These are phyloP conservation scores for Apiotrichum veenhuisii DNA, from an alignment of 1,284 basidiomycete species.

Conservation along the genomic window DNA sequence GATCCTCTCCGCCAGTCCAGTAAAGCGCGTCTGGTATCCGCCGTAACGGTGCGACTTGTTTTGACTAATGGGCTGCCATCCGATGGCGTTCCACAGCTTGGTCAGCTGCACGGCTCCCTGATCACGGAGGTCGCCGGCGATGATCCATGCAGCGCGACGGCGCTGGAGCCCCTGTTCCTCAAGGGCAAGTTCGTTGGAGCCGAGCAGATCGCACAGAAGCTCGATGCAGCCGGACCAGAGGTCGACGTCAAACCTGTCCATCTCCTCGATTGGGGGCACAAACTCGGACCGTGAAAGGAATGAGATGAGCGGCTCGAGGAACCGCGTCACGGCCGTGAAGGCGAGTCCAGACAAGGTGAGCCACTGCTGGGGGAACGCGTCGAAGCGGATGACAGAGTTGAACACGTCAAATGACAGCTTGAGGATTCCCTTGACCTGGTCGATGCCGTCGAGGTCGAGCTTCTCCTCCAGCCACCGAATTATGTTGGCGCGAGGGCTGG, in stretches of 20 bases:
- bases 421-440: constrained; percentile 69
- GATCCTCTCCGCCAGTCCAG: constrained; percentile 82
- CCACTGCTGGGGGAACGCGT: constrained; percentile 89
- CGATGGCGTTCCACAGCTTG: constrained; percentile 82
- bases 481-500: constrained; percentile 73
- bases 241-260: constrained; percentile 66
- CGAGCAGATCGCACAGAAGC: constrained; percentile 77
- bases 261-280: constrained; percentile 65
- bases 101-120: constrained; percentile 83
- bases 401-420: constrained; percentile 77
- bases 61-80: constrained; percentile 55
- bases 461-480: constrained; percentile 72
- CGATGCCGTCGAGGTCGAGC: constrained; percentile 78
- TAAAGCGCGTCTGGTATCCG: constrained; percentile 73
- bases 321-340: constrained; percentile 81
- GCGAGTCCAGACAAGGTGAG: constrained; percentile 86
- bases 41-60: constrained; percentile 13
- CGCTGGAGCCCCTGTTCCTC: constrained; percentile 71
- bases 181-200: constrained; percentile 85
- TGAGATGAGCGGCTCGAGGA: constrained; percentile 75
- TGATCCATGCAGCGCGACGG: constrained; percentile 89
- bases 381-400: constrained; percentile 75
- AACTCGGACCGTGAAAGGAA: constrained; percentile 71
- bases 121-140: constrained; percentile 89
- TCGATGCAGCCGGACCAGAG: constrained; percentile 80